Evolutionary conservation across 148 eudicot genomes (phyloP).

Genomic region (Rhododendron vialii): DNA sequence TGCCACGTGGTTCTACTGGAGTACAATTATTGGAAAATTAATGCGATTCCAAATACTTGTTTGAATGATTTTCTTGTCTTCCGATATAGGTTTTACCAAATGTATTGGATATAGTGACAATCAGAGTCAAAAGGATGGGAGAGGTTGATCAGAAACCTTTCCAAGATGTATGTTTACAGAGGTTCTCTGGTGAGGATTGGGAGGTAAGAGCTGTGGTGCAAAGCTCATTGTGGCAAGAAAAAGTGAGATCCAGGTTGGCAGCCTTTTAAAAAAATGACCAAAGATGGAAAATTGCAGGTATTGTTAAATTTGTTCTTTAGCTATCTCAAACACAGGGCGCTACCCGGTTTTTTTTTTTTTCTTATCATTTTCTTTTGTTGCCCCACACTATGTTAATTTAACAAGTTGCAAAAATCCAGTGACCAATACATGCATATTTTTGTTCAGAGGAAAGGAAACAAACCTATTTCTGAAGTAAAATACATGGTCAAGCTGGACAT

Average conservation of each 20-base stretch:
- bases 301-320: background rate
- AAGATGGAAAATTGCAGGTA: slow-evolving; percentile 45
- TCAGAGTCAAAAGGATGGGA: slow-evolving; percentile 34
- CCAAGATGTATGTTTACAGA: slow-evolving; percentile 20
- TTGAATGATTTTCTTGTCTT: background rate
- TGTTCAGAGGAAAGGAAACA: too few species aligned
- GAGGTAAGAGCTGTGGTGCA: slow-evolving; percentile 22
- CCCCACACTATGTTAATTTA: too few species aligned
- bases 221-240: slow-evolving; percentile 54
- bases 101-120: slow-evolving; percentile 10
- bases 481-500: too few species aligned
- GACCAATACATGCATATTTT: too few species aligned
- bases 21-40: background rate
- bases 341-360: too few species aligned
- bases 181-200: slow-evolving; percentile 16
- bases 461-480: too few species aligned
- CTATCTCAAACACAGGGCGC: background rate
- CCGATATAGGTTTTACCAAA: slow-evolving; percentile 17
- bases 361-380: too few species aligned
- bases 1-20: background rate
- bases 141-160: slow-evolving; percentile 31
- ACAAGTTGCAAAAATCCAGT: too few species aligned
- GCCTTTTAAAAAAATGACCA: slow-evolving; percentile 34
- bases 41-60: background rate
- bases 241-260: slow-evolving; percentile 50